Base-by-base conservation (phyloP, 1,139 yeast species). In the Candida sojae region DNA sequence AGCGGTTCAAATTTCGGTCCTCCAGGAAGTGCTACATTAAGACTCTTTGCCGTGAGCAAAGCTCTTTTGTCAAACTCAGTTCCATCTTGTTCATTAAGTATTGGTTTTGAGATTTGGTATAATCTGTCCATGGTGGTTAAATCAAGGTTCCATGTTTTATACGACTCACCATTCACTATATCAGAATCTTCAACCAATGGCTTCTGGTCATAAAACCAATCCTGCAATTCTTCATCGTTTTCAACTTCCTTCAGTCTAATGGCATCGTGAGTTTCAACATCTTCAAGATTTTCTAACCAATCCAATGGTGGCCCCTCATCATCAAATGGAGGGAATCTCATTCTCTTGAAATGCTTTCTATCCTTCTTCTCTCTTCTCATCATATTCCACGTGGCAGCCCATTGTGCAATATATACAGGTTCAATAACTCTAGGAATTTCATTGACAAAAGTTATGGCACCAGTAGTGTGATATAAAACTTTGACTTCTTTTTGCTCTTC, bases 1-100 rank as follows among this genome's bases (percentile, higher is more conserved):
- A 92, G 67, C 0, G 97, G 97, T 66, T 92, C 98, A 65, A 92
- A 93, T 61, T 86, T 89, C 4, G 99, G 99, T 0, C 99, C 99
- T 3, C 97, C 97, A 0, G 97, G 97, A 37, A 93, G 75, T 1
- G 96, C 86, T 46, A 85, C 77, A 60, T 91, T 91, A 50, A 95
- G 74, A 6, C 96, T 93, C 60, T 93, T 93, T 1, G 98, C 96
- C 0, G 97, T 91, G 62, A 86, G 82, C 54, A 93, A 88, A 0
- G 96, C 77, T 48, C 85, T 77, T 50, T 80, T 83, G 57, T 91
- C 91, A 63, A 91, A 93, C 37, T 90, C 67, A 59, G 86, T 85
- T 21, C 79, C 73, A 9, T 70, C 66, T 2, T 70, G 58, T 48
- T 83, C 85, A 7, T 85, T 77, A 17, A 86, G 56, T n/a, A 92